These are phyloP conservation scores for Penicillium hordei DNA, from an alignment of 2,329 filamentous ascomycete genomes.

Conservation along the genomic window DNA sequence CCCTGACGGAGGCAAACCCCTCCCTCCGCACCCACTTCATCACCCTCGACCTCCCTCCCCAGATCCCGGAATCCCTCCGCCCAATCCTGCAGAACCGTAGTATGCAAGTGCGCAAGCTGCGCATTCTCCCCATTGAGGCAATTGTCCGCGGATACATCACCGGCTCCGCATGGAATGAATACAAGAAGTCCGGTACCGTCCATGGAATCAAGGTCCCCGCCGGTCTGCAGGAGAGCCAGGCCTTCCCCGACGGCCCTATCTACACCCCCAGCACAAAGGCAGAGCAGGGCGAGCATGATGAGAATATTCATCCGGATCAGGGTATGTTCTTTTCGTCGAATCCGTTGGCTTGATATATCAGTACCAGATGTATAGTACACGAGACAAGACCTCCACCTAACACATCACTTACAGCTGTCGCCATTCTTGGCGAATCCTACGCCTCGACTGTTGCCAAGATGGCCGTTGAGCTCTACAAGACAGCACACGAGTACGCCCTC, in stretches of 20 bases:
- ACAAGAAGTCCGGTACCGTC: constrained; percentile 70
- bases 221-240: constrained; percentile 69
- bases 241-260: constrained; percentile 65
- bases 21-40: constrained; percentile 64
- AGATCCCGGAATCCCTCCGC: constrained; percentile 50
- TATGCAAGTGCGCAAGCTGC: constrained; percentile 74
- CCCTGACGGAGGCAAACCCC: constrained; percentile 58
- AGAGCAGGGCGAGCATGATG: constrained; percentile 72
- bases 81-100: constrained; percentile 61
- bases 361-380: neutral
- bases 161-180: constrained; percentile 79
- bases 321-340: constrained; percentile 42
- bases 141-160: constrained; percentile 91
- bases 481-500: constrained; percentile 45
- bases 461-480: constrained; percentile 63
- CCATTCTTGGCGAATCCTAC: constrained; percentile 65
- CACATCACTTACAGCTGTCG: constrained; percentile 42
- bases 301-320: constrained; percentile 76
- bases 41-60: constrained; percentile 55
- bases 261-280: constrained; percentile 87
- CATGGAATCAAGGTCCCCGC: constrained; percentile 70
- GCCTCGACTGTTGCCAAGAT: constrained; percentile 66
- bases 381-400: constrained; percentile 7
- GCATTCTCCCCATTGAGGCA: constrained; percentile 75
- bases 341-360: neutral